Evolutionary conservation across 352 stramenopile species (phyloP), one percentile per base, ranked within the genome.

Genomic region (Globisporangium sylvaticum): DNA sequence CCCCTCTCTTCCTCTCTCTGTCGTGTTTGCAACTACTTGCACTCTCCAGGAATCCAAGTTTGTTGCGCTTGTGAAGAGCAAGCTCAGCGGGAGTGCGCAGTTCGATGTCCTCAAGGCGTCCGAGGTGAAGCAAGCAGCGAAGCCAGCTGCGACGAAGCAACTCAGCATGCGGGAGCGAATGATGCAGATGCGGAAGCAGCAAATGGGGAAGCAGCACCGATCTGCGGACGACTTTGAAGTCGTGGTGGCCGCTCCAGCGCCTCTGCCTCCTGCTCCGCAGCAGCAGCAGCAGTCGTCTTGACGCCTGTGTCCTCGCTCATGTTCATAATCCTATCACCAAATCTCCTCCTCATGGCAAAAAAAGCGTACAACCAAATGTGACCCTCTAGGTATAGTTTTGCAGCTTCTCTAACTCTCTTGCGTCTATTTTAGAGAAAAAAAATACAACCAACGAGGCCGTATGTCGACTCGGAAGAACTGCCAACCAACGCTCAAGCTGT

Each of bases 71-170:
- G 79, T 76, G 18, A 89, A 92, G 69, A 62, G 74, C 32, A 87
- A 88, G 53, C 74, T 92, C 15, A 76, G 66, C 24, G 81, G 78
- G 3, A 84, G 68, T 1, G 73, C 72, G 1, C 81, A 88, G 60
- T 60, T 89, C 12, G 84, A 92, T 29, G 72, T 90, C 1, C 64
- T 92, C n/a, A 87, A 84, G 59, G 80, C 81, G 14, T 89, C 80
- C 1, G 72, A 88, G 52, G 62, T 70, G 59, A 84, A 78, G 46
- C 82, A 81, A 46, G 14, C 61, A 39, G 44, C 27, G 7, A 70
- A 66, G 53, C 50, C 69, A 12, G 59, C 48, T 39, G 55, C 70
- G 14, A 69, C 67, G n/a, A 82, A 82, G 34, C 64, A 82, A 32
- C 62, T 76, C n/a, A 84, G 76, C 39, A 80, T 88, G 48, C 79